Conservation (phyloP, 345 rosid species). For the Cardiospermum halicacabum region DNA sequence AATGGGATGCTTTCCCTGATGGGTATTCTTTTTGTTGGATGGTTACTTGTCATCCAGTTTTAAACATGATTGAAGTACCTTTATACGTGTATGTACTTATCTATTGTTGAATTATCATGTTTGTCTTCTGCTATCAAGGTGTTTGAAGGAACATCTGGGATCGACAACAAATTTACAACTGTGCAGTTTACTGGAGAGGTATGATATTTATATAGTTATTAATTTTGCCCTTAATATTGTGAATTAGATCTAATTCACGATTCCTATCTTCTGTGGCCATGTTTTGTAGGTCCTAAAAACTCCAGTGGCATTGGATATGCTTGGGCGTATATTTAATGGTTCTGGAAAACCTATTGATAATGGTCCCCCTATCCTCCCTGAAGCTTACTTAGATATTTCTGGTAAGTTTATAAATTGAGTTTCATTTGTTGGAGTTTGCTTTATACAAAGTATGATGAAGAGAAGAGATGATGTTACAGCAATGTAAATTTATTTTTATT, state of each 20-base stretch:
- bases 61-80: background rate
- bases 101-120: background rate
- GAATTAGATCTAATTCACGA: background rate
- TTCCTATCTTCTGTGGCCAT: background rate
- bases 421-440: background rate
- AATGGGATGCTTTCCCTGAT: background rate
- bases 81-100: background rate
- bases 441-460: background rate
- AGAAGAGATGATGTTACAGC: background rate
- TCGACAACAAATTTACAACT: conserved; percentile 86
- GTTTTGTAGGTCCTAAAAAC: conserved; percentile 75
- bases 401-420: conserved; percentile 37
- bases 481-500: background rate
- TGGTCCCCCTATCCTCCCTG: conserved; percentile 91
- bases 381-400: conserved; percentile 92
- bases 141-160: conserved; percentile 95
- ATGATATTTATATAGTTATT: background rate
- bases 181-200: conserved; percentile 98
- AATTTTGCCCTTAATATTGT: background rate
- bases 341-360: conserved; percentile 97
- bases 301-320: conserved; percentile 93
- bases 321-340: conserved; percentile 93
- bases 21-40: background rate
- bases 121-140: conserved; percentile 40
- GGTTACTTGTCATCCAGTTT: background rate